Percentiles rank a stretch among this genome's conserved stretches.
These are phyloP conservation scores for Nannochloropsis salina DNA, from an alignment of 108 stramenopile genomes.

Conservation along the genomic window DNA sequence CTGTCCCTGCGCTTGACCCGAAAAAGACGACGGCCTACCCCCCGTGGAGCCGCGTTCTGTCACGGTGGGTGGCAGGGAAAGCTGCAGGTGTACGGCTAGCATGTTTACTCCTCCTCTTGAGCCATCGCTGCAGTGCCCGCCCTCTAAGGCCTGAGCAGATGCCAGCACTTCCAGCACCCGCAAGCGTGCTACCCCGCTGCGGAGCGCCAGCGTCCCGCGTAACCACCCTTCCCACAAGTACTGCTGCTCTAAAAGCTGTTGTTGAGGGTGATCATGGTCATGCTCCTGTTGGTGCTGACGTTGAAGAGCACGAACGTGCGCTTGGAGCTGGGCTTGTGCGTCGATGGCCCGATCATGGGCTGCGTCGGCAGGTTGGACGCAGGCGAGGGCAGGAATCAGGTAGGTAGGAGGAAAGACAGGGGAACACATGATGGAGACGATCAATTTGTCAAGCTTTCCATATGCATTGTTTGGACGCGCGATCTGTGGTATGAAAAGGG, in stretches of 20 bases:
- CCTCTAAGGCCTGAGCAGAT: neutral
- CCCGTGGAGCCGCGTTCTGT: neutral
- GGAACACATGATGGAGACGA: neutral
- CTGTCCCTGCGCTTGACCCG: neutral
- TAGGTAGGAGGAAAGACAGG: neutral
- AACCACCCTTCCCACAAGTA: constrained; percentile 16
- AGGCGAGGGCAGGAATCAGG: neutral
- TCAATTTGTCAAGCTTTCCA: too few species aligned
- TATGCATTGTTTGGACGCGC: too few species aligned
- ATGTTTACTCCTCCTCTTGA: neutral
- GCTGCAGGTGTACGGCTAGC: too few species aligned
- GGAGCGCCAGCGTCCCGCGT: neutral
- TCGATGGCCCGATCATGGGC: neutral
- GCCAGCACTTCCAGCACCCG: constrained; percentile 1
- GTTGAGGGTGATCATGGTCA: neutral
- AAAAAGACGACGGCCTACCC: too few species aligned
- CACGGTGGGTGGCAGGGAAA: too few species aligned
- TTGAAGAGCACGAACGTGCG: neutral
- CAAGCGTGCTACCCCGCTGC: neutral
- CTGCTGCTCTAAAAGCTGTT: neutral
- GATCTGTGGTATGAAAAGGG: too few species aligned
- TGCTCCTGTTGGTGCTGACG: neutral
- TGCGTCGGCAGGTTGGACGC: neutral
- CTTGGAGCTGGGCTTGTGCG: neutral
- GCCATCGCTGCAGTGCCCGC: neutral